phyloP scores from a whole-genome alignment of 495 filamentous ascomycete species.

The Sordaria brevicollis region DNA sequence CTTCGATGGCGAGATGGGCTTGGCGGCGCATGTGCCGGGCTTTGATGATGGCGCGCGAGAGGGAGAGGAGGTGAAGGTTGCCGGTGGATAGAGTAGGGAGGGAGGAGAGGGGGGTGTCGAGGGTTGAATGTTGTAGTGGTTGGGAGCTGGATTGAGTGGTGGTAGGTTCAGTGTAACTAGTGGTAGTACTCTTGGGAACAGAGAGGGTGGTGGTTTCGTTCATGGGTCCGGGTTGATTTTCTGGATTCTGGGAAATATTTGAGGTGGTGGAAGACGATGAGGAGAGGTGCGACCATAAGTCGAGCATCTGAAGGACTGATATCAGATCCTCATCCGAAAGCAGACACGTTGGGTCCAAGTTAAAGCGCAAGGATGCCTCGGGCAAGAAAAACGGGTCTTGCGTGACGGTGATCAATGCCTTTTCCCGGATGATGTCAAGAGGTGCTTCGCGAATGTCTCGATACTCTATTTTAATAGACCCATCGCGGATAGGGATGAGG shows the following conservation, averaged over 20 bases:
- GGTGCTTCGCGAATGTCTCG: conserved; percentile 21
- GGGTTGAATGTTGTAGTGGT: conserved; percentile 1
- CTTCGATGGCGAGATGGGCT: background rate
- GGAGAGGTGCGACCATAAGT: conserved; percentile 10
- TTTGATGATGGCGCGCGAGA: conserved; percentile 16
- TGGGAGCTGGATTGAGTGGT: background rate
- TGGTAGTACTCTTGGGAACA: too few relatives aligned
- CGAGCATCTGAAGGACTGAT: conserved; percentile 3
- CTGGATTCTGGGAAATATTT: background rate
- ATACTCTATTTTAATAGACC: conserved; percentile 24
- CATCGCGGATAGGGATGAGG: conserved; percentile 19
- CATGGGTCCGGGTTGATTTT: background rate
- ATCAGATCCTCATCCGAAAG: background rate
- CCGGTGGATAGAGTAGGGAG: conserved; percentile 20
- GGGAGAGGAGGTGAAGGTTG: conserved; percentile 18
- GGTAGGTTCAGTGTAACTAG: background rate
- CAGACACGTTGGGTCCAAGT: conserved; percentile 8
- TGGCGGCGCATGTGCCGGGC: background rate
- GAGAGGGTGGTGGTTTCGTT: background rate
- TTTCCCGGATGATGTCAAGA: conserved; percentile 14
- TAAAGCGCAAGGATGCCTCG: conserved; percentile 17
- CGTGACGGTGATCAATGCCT: conserved; percentile 30
- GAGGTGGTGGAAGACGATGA: background rate
- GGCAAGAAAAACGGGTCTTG: conserved; percentile 33
- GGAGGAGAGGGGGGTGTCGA: conserved; percentile 10